A percentile compares a stretch with the other conserved stretches of the same genome.
Evolutionary conservation across 169 alveolate species (phyloP).

Genomic region (Cryptosporidium sp.): DNA sequence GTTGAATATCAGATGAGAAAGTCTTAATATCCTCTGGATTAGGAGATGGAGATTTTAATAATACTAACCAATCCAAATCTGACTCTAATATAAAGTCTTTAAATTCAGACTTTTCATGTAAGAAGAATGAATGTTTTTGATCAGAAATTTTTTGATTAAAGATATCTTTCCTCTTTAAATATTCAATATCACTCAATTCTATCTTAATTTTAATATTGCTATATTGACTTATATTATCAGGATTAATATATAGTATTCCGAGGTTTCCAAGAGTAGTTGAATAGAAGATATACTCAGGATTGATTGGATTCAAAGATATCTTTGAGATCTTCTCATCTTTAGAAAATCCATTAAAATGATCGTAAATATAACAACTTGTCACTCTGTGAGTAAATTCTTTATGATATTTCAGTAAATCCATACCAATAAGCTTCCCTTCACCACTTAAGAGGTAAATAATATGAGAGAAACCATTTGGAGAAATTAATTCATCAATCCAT

Average conservation of each 20-base stretch:
- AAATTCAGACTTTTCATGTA: background rate
- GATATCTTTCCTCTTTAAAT: background rate
- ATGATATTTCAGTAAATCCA: constrained; percentile 11
- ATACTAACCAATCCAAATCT: background rate
- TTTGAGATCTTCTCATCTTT: constrained; percentile 33
- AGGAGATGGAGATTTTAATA: background rate
- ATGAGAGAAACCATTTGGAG: constrained; percentile 65
- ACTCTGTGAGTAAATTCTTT: background rate
- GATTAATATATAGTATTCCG: constrained; percentile 42
- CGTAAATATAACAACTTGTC: background rate
- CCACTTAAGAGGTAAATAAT: constrained; percentile 46
- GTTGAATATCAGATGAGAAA: background rate
- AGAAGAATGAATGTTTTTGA: background rate
- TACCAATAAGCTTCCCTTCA: constrained; percentile 36
- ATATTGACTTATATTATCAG: constrained; percentile 35
- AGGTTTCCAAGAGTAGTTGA: constrained; percentile 16
- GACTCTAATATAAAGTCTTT: background rate
- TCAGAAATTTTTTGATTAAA: background rate
- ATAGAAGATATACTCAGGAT: constrained; percentile 24
- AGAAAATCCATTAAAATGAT: background rate
- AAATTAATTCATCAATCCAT: constrained; percentile 33
- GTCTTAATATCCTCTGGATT: background rate
- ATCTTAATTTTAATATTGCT: background rate
- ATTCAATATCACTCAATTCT: background rate
- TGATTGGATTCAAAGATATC: constrained; percentile 18